phyloP scores from a whole-genome alignment of 1,284 basidiomycete species.

The Hymenochaete sp. region DNA sequence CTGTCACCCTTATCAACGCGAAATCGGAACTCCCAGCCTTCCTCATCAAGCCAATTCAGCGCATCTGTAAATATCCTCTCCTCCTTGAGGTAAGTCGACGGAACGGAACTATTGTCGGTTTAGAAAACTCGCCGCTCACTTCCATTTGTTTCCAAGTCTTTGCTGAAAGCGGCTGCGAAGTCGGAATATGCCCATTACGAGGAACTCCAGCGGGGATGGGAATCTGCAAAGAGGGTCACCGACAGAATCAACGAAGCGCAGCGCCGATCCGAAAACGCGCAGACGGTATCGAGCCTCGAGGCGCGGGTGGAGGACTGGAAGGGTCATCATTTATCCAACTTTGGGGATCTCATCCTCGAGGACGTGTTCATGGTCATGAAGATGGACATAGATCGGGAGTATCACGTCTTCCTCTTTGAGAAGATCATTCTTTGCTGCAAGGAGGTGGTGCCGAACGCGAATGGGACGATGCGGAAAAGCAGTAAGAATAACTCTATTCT shows the following conservation, averaged over 20 bases:
- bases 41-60: conserved; percentile 72
- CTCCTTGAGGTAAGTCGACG: conserved; percentile 44
- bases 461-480: conserved; percentile 30
- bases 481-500: conserved; percentile 71
- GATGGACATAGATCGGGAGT: conserved; percentile 93
- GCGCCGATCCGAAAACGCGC: conserved; percentile 77
- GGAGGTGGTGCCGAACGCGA: conserved; percentile 48
- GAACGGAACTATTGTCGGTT: conserved; percentile 9
- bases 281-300: conserved; percentile 85
- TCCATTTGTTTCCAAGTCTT: conserved; percentile 44
- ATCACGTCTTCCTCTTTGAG: conserved; percentile 98
- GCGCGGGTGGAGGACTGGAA: conserved; percentile 98
- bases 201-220: conserved; percentile 79
- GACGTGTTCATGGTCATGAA: conserved; percentile 96
- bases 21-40: conserved; percentile 84
- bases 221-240: conserved; percentile 86
- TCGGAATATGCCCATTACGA: conserved; percentile 66
- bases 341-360: conserved; percentile 88
- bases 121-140: conserved; percentile 17
- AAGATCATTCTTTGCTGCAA: conserved; percentile 99
- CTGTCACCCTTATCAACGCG: conserved; percentile 55
- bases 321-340: conserved; percentile 90
- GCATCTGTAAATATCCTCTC: conserved; percentile 71
- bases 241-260: conserved; percentile 96
- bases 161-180: conserved; percentile 67